Conservation (phyloP, 305 asterid species). For the Solanum hybrid region DNA sequence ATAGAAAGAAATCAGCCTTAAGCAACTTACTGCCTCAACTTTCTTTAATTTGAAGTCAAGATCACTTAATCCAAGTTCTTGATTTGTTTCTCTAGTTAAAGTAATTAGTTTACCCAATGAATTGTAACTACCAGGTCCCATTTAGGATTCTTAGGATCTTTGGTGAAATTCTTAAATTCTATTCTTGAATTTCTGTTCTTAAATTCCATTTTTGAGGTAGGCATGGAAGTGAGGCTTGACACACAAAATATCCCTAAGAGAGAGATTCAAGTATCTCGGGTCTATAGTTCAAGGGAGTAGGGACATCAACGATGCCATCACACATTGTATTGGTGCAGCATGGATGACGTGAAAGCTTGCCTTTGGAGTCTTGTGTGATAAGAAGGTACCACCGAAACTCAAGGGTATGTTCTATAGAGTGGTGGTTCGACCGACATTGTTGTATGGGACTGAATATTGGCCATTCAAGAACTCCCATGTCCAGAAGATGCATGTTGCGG, state of each 20-base stretch:
- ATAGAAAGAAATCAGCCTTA: neutral
- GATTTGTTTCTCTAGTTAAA: neutral
- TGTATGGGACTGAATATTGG: neutral
- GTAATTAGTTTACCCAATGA: neutral
- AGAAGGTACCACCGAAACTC: neutral
- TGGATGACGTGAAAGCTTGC: neutral
- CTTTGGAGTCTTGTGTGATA: neutral
- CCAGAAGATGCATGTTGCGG: neutral
- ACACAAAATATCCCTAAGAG: neutral
- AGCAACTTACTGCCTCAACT: neutral
- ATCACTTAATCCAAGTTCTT: neutral
- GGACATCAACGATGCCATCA: neutral
- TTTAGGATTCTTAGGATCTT: neutral
- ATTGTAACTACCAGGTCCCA: neutral
- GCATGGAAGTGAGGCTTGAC: neutral
- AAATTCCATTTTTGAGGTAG: neutral
- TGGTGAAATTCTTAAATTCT: neutral
- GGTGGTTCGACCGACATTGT: neutral
- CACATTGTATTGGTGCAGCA: neutral
- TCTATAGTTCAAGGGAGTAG: neutral
- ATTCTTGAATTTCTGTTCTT: neutral
- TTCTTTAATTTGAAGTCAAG: neutral
- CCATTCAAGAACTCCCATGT: neutral
- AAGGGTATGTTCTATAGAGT: neutral
- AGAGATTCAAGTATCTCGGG: neutral